These are phyloP conservation scores for Candida silvicultrix DNA, from an alignment of 805 yeast genomes.

Conservation along the genomic window DNA sequence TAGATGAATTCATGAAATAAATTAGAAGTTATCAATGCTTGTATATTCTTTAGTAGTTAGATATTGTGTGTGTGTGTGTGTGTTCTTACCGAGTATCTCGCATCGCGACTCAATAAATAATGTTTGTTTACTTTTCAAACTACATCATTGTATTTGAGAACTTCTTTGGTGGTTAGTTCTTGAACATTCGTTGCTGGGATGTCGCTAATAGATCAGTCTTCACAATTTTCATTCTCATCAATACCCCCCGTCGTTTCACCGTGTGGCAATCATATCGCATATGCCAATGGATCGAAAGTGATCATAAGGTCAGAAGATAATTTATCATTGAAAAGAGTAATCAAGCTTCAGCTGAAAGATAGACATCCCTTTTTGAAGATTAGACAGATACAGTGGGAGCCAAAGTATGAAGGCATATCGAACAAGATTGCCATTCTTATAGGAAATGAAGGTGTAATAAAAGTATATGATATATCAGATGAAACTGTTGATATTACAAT, in stretches of 20 bases:
- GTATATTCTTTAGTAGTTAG: too few species aligned
- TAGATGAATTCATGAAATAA: background rate
- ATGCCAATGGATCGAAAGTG: slow-evolving; percentile 7
- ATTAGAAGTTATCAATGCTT: too few species aligned
- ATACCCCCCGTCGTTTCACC: background rate
- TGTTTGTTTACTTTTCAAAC: background rate
- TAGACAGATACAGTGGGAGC: slow-evolving; percentile 16
- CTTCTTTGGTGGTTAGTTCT: too few species aligned
- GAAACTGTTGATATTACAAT: slow-evolving; percentile 8
- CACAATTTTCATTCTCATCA: background rate
- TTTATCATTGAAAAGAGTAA: slow-evolving; percentile 4
- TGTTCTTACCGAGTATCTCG: too few species aligned
- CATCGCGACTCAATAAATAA: too few species aligned
- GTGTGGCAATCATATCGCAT: background rate
- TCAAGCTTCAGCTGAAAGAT: slow-evolving; percentile 1
- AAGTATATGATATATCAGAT: slow-evolving; percentile 10
- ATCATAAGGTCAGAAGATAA: slow-evolving; percentile 9
- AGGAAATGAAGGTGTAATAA: slow-evolving; percentile 2
- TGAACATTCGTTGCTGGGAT: background rate
- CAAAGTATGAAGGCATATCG: background rate
- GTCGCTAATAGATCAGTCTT: background rate
- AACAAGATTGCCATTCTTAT: slow-evolving; percentile 11
- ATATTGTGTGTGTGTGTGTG: too few species aligned
- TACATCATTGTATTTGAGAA: too few species aligned
- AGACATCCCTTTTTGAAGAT: slow-evolving; percentile 6